phyloP scores from a whole-genome alignment of 2,329 filamentous ascomycete species.

The Hypomyces rosellus region DNA sequence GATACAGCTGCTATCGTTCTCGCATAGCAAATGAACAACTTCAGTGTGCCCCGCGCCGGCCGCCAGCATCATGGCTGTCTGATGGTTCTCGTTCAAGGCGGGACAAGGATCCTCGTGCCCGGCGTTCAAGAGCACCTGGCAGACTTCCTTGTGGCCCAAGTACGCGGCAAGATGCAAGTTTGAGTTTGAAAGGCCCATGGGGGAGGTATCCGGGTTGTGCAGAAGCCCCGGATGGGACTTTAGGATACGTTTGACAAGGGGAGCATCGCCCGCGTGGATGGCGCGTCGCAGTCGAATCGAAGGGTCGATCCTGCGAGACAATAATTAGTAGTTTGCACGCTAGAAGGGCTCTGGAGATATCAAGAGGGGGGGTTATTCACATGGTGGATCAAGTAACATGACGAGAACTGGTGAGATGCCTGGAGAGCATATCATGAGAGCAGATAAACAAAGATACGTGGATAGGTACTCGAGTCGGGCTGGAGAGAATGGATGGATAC shows the following conservation, averaged over 20 bases:
- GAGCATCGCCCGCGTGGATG: conserved; percentile 65
- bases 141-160: conserved; percentile 64
- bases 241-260: conserved; percentile 71
- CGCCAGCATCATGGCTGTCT: conserved; percentile 78
- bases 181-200: conserved; percentile 67
- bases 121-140: conserved; percentile 60
- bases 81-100: conserved; percentile 70
- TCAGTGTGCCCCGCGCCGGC: conserved; percentile 63
- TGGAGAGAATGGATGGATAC: no score
- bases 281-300: conserved; percentile 73
- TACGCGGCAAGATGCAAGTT: conserved; percentile 75
- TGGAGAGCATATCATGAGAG: neutral
- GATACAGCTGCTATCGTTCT: conserved; percentile 56
- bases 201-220: conserved; percentile 70
- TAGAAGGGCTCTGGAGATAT: neutral
- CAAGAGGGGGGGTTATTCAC: conserved; percentile 7
- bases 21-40: conserved; percentile 65
- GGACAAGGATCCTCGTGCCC: conserved; percentile 71
- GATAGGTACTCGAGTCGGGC: no score
- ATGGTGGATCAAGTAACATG: conserved; percentile 16
- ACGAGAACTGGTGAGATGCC: neutral
- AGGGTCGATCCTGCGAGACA: conserved; percentile 60
- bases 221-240: conserved; percentile 63
- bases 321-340: neutral
- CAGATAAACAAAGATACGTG: no score